Percentiles rank a stretch among this genome's conserved stretches.
phyloP scores from a whole-genome alignment of 2,329 filamentous ascomycete genomes.

The Calonectria pseudoturangicola region DNA sequence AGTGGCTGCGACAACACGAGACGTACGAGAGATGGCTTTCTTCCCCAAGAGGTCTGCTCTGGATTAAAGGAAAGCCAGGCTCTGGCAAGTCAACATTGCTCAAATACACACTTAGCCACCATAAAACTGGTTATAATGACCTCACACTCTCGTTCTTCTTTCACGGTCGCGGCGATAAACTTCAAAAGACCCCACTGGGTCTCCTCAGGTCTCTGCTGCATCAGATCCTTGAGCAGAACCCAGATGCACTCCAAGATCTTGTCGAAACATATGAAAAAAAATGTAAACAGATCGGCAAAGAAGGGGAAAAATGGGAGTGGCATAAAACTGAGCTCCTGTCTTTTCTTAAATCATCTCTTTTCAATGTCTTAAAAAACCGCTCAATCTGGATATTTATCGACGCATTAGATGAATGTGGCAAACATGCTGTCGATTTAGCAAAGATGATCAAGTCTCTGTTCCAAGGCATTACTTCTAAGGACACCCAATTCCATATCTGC shows the following conservation, averaged over 20 bases:
- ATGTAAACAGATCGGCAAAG: conserved; percentile 31
- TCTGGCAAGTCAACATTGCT: conserved; percentile 64
- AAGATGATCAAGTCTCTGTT: conserved; percentile 38
- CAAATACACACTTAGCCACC: conserved; percentile 58
- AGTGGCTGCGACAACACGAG: conserved; percentile 57
- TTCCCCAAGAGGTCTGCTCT: conserved; percentile 54
- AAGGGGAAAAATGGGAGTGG: conserved; percentile 55
- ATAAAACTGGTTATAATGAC: no score
- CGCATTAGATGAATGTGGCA: conserved; percentile 60
- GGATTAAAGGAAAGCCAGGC: conserved; percentile 64
- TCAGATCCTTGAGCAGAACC: conserved; percentile 55
- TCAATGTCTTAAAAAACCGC: conserved; percentile 42
- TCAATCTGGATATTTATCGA: conserved; percentile 58
- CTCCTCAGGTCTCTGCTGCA: conserved; percentile 34
- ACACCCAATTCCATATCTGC: conserved; percentile 57
- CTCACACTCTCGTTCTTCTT: conserved; percentile 63
- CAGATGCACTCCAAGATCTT: conserved; percentile 47
- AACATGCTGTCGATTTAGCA: conserved; percentile 50
- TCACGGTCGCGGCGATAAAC: background rate
- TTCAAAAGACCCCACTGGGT: background rate
- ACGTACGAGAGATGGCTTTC: conserved; percentile 51
- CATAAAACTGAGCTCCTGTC: conserved; percentile 46
- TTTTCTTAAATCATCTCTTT: conserved; percentile 48
- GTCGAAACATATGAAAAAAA: conserved; percentile 41
- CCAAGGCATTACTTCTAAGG: no score